These are phyloP conservation scores for Paramecium bursaria DNA, from an alignment of 73 alveolate species.

Conservation along the genomic window DNA sequence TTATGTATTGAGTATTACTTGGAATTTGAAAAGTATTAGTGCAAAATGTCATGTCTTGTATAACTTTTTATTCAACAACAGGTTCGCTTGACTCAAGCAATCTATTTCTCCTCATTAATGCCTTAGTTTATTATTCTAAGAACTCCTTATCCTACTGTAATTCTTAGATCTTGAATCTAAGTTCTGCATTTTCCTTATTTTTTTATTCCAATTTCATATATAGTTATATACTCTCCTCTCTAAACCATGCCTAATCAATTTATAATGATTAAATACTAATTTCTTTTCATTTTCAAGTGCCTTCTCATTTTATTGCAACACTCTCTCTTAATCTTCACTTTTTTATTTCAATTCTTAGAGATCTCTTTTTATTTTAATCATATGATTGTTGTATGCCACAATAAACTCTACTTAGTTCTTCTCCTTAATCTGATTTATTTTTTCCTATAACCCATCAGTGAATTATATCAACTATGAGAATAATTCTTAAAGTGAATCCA, in stretches of 20 bases:
- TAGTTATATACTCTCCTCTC: constrained; percentile 39
- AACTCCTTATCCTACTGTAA: constrained; percentile 19
- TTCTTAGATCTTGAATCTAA: constrained; percentile 2
- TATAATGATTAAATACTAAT: not conserved
- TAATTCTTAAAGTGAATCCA: not conserved
- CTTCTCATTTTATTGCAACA: not conserved
- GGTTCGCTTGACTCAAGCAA: not conserved
- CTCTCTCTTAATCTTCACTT: not conserved
- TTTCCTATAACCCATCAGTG: not conserved
- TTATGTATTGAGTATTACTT: not conserved
- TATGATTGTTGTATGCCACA: not conserved
- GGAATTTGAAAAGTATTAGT: constrained; percentile 25
- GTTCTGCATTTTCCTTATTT: constrained; percentile 34
- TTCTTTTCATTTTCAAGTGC: too few relatives aligned
- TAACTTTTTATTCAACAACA: not conserved
- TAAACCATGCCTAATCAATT: constrained; percentile 31
- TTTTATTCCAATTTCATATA: constrained; percentile 51
- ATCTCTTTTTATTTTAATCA: not conserved
- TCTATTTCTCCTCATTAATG: constrained; percentile 41
- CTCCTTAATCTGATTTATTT: not conserved
- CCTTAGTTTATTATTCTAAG: constrained; percentile 37
- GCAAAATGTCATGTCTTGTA: constrained; percentile 42
- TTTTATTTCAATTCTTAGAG: not conserved
- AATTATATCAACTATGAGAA: too few relatives aligned
- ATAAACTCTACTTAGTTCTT: not conserved